A percentile compares a stretch with the other conserved stretches of the same genome.
phyloP scores from a whole-genome alignment of 352 stramenopile species.

The Globisporangium abappressorium region DNA sequence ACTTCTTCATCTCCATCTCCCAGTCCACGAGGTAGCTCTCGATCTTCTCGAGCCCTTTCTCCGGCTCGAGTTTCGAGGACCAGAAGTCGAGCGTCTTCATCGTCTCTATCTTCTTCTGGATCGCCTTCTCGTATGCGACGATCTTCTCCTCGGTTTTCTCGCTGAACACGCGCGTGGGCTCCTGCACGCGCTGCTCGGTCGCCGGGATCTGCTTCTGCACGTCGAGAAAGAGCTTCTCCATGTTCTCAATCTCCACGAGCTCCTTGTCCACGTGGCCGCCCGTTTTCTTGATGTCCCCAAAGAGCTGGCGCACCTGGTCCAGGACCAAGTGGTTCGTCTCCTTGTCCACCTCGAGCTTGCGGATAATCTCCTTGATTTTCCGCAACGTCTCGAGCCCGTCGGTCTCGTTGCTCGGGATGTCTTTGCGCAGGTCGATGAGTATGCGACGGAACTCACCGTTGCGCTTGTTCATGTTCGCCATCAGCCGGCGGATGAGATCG shows the following conservation, averaged over 20 bases:
- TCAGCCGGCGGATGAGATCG: slow-evolving; percentile 67
- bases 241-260: slow-evolving; percentile 73
- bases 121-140: slow-evolving; percentile 88
- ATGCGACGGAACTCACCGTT: slow-evolving; percentile 80
- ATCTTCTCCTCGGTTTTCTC: slow-evolving; percentile 94
- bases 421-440: slow-evolving; percentile 76
- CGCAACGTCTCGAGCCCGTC: slow-evolving; percentile 78
- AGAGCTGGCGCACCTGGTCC: slow-evolving; percentile 76
- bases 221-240: slow-evolving; percentile 80
- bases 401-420: slow-evolving; percentile 75
- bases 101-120: slow-evolving; percentile 78
- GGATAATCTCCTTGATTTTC: slow-evolving; percentile 84
- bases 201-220: slow-evolving; percentile 77
- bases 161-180: slow-evolving; percentile 81
- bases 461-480: slow-evolving; percentile 82
- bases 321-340: slow-evolving; percentile 65
- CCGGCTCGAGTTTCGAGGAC: slow-evolving; percentile 74
- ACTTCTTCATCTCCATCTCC: slow-evolving; percentile 88
- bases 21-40: slow-evolving; percentile 78
- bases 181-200: slow-evolving; percentile 72
- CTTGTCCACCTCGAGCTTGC: slow-evolving; percentile 72
- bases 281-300: slow-evolving; percentile 77
- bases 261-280: slow-evolving; percentile 84
- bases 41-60: slow-evolving; percentile 83
- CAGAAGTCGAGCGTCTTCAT: slow-evolving; percentile 86